These are phyloP conservation scores for Ceriops zippeliana DNA, from an alignment of 345 rosid species.

Conservation along the genomic window DNA sequence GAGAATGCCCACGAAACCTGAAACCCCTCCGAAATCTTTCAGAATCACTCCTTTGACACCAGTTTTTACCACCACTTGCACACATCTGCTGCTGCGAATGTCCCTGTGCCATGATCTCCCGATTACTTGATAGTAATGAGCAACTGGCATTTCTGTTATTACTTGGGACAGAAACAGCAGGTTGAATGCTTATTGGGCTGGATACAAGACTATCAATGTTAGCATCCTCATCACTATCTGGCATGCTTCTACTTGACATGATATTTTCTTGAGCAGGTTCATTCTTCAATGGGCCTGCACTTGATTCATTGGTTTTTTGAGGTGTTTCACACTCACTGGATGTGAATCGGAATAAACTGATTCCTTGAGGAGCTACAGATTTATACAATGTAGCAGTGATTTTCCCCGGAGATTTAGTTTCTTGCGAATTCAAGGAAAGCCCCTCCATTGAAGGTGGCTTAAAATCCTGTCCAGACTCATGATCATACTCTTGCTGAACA, in stretches of 20 bases:
- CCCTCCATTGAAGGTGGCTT: slow-evolving; percentile 39
- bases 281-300: slow-evolving; percentile 26
- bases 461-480: slow-evolving; percentile 26
- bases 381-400: slow-evolving; percentile 2
- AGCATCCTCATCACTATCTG: slow-evolving; percentile 23
- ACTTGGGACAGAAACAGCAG: slow-evolving; percentile 40
- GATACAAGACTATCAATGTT: slow-evolving; percentile 28
- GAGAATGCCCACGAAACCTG: slow-evolving; percentile 43
- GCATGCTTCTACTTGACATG: slow-evolving; percentile 28
- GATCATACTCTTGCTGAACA: slow-evolving; percentile 21
- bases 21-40: slow-evolving; percentile 42
- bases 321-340: slow-evolving; percentile 30
- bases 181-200: slow-evolving; percentile 30
- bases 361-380: neutral
- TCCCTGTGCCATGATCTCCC: slow-evolving; percentile 17
- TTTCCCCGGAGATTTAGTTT: slow-evolving; percentile 3
- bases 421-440: slow-evolving; percentile 38
- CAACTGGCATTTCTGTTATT: slow-evolving; percentile 30
- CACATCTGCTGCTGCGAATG: slow-evolving; percentile 18
- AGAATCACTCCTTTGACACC: slow-evolving; percentile 35
- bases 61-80: slow-evolving; percentile 24
- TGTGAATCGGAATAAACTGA: neutral
- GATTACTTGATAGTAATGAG: slow-evolving; percentile 30
- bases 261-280: slow-evolving; percentile 33
- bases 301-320: slow-evolving; percentile 25